Base-by-base conservation (phyloP, 2,329 filamentous ascomycete species). In the Botryosphaeria dothidea region DNA sequence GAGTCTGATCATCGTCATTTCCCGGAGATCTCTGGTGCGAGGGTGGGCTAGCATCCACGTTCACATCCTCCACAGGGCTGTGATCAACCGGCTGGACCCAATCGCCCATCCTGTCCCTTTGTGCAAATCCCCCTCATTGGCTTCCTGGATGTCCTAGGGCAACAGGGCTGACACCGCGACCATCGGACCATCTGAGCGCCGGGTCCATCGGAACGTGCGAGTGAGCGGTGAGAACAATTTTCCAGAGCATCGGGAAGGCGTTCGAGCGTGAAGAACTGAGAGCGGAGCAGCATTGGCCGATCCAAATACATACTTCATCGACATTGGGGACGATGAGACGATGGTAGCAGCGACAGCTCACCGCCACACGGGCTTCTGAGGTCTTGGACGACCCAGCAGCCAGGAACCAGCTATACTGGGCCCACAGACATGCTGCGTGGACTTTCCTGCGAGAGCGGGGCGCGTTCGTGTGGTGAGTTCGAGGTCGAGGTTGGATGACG, bases 61-160 rank as follows among this genome's bases (percentile, higher is more conserved):
- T 58, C 56, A 34, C 56, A 58, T 58, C 56, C 56, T 58, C 56
- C 56, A 58, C 56, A 58, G 56, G 56, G 56, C 56, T 58, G 56
- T 58, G 56, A 58, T 58, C 56, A 46, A 27, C 56, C 36, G 38
- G 56, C 25, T 27, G 52, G 34, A 23, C 31, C 51, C 51, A 56
- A 29, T 25, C 31, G 51, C 29, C 51, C 46, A 51, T 48, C 45
- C 17, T 49, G 46, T 49, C 29, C 38, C 51, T 21, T 8, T 6
- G n/a, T n/a, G 52, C 17, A 8, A 57, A 57, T 57, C 52, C 34
- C 52, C 56, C 38, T 57, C 52, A 57, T 45, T 57, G 52, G 52
- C 29, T 19, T 43, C n/a, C 43, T 49, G 46, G 31, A 11, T 34
- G 5, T 34, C 31, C 31, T 29, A 15, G 46, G 46, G 46, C 49